Percentiles rank a stretch among this genome's conserved stretches.
Conservation (phyloP, 2,329 filamentous ascomycete genomes). For the Verticillium klebahnii region DNA sequence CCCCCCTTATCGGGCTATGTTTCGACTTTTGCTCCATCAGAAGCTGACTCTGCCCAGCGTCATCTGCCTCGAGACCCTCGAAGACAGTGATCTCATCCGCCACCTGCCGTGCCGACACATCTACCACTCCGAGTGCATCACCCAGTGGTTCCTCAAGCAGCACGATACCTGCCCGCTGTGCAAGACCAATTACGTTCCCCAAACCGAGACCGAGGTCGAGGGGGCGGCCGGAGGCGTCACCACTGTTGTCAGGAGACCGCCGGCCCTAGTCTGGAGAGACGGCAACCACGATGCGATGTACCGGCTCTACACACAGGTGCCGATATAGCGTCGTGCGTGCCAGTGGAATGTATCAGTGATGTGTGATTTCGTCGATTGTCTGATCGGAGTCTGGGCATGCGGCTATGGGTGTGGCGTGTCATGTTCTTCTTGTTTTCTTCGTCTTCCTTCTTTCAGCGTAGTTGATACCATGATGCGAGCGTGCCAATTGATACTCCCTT, state of each 20-base stretch:
- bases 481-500: neutral
- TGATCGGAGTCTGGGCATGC: neutral
- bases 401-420: neutral
- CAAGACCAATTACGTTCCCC: slow-evolving; percentile 4
- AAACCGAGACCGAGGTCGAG: neutral
- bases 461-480: neutral
- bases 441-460: neutral
- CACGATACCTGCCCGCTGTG: slow-evolving; percentile 16
- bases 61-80: slow-evolving; percentile 13
- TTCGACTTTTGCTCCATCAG: neutral
- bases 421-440: neutral
- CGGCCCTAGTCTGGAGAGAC: neutral
- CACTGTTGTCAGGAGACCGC: neutral
- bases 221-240: neutral
- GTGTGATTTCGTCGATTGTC: neutral
- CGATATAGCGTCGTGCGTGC: neutral
- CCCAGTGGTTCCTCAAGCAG: slow-evolving; percentile 11
- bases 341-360: neutral
- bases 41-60: slow-evolving; percentile 7
- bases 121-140: slow-evolving; percentile 14
- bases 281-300: neutral
- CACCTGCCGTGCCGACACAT: slow-evolving; percentile 12
- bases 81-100: slow-evolving; percentile 10
- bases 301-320: neutral
- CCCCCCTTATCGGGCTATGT: too few relatives aligned